phyloP scores from a whole-genome alignment of 306 rosid species.

The Lathyrus tuberosus region DNA sequence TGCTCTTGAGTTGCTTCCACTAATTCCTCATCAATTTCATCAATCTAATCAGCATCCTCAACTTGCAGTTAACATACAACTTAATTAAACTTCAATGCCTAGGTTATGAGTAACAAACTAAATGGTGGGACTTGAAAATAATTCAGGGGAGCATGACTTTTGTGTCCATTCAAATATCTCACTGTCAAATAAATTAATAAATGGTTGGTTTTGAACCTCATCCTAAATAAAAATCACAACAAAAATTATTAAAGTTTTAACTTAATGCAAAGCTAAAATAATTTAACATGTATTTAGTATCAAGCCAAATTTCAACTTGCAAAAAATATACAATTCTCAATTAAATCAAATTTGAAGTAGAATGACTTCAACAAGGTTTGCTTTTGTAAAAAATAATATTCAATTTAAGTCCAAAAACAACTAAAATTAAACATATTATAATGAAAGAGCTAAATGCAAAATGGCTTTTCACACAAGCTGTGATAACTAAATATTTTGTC shows the following conservation, averaged over 20 bases:
- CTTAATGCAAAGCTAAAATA: slow-evolving; percentile 1
- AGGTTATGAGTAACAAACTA: slow-evolving; percentile 10
- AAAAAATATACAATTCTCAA: not conserved
- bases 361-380: not conserved
- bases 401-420: not conserved
- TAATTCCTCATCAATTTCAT: slow-evolving; percentile 43
- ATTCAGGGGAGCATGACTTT: too few relatives aligned
- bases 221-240: slow-evolving; percentile 49
- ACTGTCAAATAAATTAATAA: too few relatives aligned
- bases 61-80: slow-evolving; percentile 52
- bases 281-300: slow-evolving; percentile 1
- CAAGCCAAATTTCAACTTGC: not conserved
- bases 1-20: slow-evolving; percentile 34
- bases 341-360: slow-evolving; percentile 12
- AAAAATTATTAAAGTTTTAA: slow-evolving; percentile 22
- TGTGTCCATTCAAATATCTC: too few relatives aligned
- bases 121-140: too few relatives aligned
- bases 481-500: too few relatives aligned
- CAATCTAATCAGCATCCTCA: slow-evolving; percentile 41
- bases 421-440: not conserved
- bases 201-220: too few relatives aligned
- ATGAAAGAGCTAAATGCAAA: not conserved
- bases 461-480: slow-evolving; percentile 3
- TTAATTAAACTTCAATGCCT: slow-evolving; percentile 23
- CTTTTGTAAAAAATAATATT: not conserved